Evolutionary conservation across 176 grass and related monocot species (phyloP).

Genomic region (Secale cereale): DNA sequence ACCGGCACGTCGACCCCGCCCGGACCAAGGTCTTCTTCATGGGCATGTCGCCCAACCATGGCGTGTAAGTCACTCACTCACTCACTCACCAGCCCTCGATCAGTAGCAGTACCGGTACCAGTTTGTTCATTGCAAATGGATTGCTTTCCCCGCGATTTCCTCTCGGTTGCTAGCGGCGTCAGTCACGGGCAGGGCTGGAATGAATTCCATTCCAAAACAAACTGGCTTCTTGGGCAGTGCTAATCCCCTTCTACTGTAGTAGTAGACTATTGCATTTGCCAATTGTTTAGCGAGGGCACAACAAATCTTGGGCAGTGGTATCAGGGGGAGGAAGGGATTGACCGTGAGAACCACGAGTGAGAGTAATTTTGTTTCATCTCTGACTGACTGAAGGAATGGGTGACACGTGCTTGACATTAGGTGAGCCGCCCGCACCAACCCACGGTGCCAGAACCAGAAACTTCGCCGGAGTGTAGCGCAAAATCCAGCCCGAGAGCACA

Average conservation of each 20-base stretch:
- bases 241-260: neutral
- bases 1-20: slow-evolving; percentile 62
- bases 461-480: neutral
- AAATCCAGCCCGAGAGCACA: neutral
- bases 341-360: neutral
- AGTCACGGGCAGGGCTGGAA: neutral
- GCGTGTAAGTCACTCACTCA: slow-evolving; percentile 30
- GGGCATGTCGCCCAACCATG: slow-evolving; percentile 87
- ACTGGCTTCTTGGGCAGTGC: neutral
- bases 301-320: neutral
- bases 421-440: neutral
- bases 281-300: neutral
- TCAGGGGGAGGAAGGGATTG: neutral
- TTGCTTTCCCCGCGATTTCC: neutral
- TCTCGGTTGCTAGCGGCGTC: neutral
- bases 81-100: neutral
- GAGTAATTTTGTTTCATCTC: neutral
- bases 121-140: neutral
- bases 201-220: no score
- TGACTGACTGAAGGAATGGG: neutral
- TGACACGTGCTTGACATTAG: neutral
- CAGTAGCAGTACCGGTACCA: no score
- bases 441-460: neutral
- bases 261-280: neutral
- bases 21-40: slow-evolving; percentile 82